Conservation (phyloP, 1,139 yeast species). For the Blastobotrys proliferans region DNA sequence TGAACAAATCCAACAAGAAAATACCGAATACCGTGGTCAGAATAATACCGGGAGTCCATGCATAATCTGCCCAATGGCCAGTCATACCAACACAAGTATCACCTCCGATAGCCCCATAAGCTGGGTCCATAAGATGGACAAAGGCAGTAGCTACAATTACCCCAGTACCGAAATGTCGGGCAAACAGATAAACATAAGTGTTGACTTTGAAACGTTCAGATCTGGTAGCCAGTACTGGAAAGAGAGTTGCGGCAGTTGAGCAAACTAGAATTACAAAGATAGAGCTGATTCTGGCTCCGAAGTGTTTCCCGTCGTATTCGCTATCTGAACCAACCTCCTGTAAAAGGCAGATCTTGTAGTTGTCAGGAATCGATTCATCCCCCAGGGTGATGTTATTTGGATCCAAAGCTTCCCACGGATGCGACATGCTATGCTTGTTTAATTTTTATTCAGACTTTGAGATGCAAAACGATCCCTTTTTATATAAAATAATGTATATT, state of each 20-base stretch:
- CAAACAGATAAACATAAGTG: conserved; percentile 57
- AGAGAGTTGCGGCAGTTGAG: conserved; percentile 49
- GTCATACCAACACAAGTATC: conserved; percentile 52
- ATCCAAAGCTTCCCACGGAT: conserved; percentile 15
- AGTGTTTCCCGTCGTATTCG: conserved; percentile 42
- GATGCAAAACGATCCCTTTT: no score
- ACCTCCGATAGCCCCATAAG: conserved; percentile 50
- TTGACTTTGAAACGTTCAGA: conserved; percentile 42
- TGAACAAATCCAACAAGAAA: conserved; percentile 33
- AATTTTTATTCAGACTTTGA: no score
- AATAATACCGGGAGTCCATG: conserved; percentile 35
- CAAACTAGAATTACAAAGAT: conserved; percentile 62
- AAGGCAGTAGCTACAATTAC: conserved; percentile 88
- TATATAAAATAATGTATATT: no score
- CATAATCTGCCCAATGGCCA: conserved; percentile 34
- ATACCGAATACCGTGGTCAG: conserved; percentile 38
- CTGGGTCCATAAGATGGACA: conserved; percentile 78
- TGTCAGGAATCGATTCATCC: conserved; percentile 31
- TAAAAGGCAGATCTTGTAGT: conserved; percentile 39
- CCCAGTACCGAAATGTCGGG: conserved; percentile 78
- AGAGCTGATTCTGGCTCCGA: conserved; percentile 69
- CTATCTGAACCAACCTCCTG: conserved; percentile 39
- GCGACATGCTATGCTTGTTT: no score
- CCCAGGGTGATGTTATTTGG: conserved; percentile 31
- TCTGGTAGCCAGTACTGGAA: conserved; percentile 36